A percentile compares a stretch with the other conserved stretches of the same genome.
Evolutionary conservation across 176 grass and related monocot species (phyloP).

Genomic region (Avena insularis): DNA sequence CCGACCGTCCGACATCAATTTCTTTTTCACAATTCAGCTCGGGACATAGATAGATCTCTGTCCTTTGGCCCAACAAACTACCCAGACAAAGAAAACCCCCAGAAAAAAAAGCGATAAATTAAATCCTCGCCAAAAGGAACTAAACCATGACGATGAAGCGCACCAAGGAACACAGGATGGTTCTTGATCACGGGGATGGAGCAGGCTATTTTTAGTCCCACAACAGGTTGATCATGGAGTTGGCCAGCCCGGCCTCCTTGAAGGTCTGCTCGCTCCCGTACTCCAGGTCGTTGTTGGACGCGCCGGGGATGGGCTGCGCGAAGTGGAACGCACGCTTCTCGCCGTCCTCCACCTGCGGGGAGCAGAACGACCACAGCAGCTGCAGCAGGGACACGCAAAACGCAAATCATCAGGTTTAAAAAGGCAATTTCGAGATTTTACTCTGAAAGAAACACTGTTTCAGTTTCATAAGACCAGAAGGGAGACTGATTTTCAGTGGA

Average conservation of each 20-base stretch:
- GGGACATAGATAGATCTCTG: not conserved
- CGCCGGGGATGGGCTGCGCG: constrained; percentile 62
- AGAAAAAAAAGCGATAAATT: constrained; percentile 1
- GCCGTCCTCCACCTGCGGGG: constrained; percentile 56
- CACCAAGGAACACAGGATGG: not conserved
- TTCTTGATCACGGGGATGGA: too few species aligned
- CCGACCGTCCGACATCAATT: constrained; percentile 15
- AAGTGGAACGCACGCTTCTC: constrained; percentile 76
- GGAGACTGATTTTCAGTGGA: not conserved
- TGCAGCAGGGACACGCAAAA: constrained; percentile 26
- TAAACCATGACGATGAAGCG: not conserved
- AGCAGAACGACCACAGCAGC: constrained; percentile 94
- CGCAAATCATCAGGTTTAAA: not conserved
- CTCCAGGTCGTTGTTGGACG: constrained; percentile 65
- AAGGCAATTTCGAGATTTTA: too few species aligned
- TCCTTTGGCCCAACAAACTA: constrained; percentile 33
- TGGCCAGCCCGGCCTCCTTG: constrained; percentile 71
- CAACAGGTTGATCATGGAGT: constrained; percentile 85
- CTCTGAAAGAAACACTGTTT: too few species aligned
- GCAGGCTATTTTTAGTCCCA: constrained; percentile 59
- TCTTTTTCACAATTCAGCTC: constrained; percentile 19
- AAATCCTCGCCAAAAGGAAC: not conserved
- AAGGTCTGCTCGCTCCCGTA: constrained; percentile 66
- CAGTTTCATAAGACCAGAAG: too few species aligned
- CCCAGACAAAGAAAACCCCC: not conserved